Evolutionary conservation across 768 basidiomycete genomes (phyloP).

Genomic region (Podaxis rugospora): DNA sequence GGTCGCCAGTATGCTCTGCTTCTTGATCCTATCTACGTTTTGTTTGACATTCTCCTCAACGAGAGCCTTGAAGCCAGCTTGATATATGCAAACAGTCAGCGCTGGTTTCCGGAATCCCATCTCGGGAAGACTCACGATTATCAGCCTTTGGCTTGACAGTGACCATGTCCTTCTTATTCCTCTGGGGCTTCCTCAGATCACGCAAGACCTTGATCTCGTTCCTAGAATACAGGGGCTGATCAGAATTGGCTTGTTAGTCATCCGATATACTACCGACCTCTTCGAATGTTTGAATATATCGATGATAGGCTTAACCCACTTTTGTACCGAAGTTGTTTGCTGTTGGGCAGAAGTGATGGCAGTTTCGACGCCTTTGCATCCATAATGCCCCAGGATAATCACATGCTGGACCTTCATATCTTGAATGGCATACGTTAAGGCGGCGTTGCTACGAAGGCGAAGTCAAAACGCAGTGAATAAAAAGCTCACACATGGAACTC

Average conservation of each 20-base stretch:
- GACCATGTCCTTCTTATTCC: slow-evolving; percentile 21
- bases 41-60: slow-evolving; percentile 48
- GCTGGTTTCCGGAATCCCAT: background rate
- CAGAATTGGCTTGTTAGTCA: background rate
- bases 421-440: slow-evolving; percentile 30
- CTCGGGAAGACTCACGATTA: slow-evolving; percentile 18
- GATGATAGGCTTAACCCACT: slow-evolving; percentile 29
- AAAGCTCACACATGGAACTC: slow-evolving; percentile 9
- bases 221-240: slow-evolving; percentile 15
- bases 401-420: slow-evolving; percentile 30
- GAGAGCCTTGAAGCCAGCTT: slow-evolving; percentile 35
- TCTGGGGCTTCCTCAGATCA: slow-evolving; percentile 26
- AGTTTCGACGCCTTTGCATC: slow-evolving; percentile 29
- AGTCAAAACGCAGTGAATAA: background rate
- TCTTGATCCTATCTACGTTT: slow-evolving; percentile 33
- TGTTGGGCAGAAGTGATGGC: slow-evolving; percentile 23
- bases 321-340: slow-evolving; percentile 19
- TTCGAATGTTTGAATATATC: slow-evolving; percentile 26
- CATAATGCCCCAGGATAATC: slow-evolving; percentile 35
- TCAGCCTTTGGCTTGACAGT: slow-evolving; percentile 17
- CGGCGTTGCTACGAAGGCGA: slow-evolving; percentile 23
- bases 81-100: background rate
- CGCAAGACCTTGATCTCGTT: slow-evolving; percentile 30
- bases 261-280: slow-evolving; percentile 17
- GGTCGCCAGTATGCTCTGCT: slow-evolving; percentile 31